phyloP scores from a whole-genome alignment of 2,329 filamentous ascomycete species.

The Fusarium napiforme region DNA sequence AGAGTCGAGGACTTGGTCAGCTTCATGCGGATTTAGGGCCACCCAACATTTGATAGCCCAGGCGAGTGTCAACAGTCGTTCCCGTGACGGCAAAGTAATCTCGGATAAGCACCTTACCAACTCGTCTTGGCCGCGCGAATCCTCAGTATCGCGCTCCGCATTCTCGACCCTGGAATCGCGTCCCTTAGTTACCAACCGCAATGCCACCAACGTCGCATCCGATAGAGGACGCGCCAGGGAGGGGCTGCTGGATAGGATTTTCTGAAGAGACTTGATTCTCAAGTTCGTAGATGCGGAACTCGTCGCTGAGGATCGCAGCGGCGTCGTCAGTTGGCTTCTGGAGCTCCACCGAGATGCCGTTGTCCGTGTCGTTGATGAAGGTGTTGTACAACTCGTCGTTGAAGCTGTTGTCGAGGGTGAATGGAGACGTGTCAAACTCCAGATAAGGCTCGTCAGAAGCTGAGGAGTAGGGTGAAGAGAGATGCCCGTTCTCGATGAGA shows the following conservation, averaged over 20 bases:
- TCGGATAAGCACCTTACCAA: constrained; percentile 52
- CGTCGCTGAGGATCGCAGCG: constrained; percentile 64
- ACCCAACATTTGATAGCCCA: constrained; percentile 58
- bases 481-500: constrained; percentile 80
- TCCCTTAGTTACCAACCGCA: constrained; percentile 76
- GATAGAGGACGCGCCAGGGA: constrained; percentile 76
- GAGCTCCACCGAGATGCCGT: constrained; percentile 58
- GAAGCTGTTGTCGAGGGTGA: constrained; percentile 60
- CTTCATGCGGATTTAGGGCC: constrained; percentile 47
- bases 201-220: constrained; percentile 79
- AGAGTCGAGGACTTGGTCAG: constrained; percentile 35
- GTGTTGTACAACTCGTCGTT: constrained; percentile 63
- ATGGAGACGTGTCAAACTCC: constrained; percentile 67
- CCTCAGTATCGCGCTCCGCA: constrained; percentile 48
- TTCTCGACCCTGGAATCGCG: constrained; percentile 58
- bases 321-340: constrained; percentile 61
- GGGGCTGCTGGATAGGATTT: constrained; percentile 79
- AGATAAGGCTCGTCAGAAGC: constrained; percentile 75
- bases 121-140: constrained; percentile 52
- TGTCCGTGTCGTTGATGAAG: constrained; percentile 65
- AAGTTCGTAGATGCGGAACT: constrained; percentile 66
- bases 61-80: constrained; percentile 60
- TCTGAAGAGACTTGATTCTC: constrained; percentile 70
- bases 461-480: constrained; percentile 76
- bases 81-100: constrained; percentile 57